Conservation (phyloP, 306 rosid species). For the Gastrolobium villosum region DNA sequence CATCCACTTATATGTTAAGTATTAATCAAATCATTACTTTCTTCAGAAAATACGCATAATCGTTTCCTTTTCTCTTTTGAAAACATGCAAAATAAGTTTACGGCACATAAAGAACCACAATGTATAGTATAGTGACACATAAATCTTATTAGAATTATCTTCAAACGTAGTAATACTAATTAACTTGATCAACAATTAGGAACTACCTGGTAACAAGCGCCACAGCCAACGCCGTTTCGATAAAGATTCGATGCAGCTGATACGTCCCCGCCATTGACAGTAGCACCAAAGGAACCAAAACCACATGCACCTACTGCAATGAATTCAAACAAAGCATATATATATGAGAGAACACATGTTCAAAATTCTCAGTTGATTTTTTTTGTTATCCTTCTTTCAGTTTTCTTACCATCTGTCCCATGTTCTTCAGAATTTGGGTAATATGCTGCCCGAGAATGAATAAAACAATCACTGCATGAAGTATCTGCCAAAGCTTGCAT, state of each 20-base stretch:
- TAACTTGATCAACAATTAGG: not conserved
- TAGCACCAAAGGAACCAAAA: conserved; percentile 85
- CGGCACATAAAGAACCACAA: no score
- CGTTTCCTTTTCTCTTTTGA: not conserved
- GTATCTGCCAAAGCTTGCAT: conserved; percentile 60
- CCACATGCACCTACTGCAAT: conserved; percentile 75
- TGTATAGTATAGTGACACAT: not conserved
- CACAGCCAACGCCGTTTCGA: conserved; percentile 79
- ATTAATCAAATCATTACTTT: not conserved
- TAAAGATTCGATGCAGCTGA: conserved; percentile 83
- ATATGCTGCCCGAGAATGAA: conserved; percentile 74
- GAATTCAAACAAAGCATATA: not conserved
- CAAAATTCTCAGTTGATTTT: not conserved
- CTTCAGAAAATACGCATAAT: not conserved
- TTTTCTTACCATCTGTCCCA: conserved; percentile 73
- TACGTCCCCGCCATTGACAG: conserved; percentile 77
- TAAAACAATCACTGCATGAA: conserved; percentile 65
- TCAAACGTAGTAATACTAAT: not conserved
- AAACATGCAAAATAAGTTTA: not conserved
- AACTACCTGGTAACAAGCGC: conserved; percentile 85
- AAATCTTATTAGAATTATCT: not conserved
- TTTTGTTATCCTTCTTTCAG: not conserved
- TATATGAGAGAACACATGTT: conserved; percentile 16
- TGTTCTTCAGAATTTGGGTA: conserved; percentile 75
- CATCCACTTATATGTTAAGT: not conserved